Conservation (phyloP, 73 alveolate species). For the Breviolum minutum region DNA sequence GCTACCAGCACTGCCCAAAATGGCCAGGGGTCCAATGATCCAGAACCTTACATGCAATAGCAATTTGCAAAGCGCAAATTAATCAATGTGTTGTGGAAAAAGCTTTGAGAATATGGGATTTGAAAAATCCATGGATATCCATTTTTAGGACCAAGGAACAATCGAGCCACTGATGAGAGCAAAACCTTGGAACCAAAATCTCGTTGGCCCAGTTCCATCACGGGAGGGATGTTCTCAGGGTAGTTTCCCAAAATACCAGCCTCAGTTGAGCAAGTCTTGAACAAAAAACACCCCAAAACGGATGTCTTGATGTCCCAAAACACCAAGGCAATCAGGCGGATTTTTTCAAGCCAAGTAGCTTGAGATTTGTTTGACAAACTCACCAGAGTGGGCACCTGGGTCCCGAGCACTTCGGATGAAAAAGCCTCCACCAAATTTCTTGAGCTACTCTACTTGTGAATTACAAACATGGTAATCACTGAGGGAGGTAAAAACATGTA, state of each 20-base stretch:
- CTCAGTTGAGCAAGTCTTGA: not conserved
- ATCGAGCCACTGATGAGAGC: not conserved
- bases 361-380: conserved; percentile 20
- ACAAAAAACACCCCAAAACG: not conserved
- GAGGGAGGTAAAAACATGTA: not conserved
- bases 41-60: not conserved
- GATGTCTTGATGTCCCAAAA: not conserved
- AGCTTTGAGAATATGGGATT: too few relatives aligned
- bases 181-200: not conserved
- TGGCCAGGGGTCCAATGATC: conserved; percentile 3
- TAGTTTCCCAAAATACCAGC: not conserved
- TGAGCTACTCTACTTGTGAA: not conserved
- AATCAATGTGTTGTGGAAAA: not conserved
- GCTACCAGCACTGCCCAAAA: not conserved
- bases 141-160: not conserved
- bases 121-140: too few relatives aligned
- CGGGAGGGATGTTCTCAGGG: not conserved
- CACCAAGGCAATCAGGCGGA: too few relatives aligned
- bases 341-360: not conserved
- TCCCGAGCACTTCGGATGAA: not conserved
- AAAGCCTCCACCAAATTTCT: not conserved
- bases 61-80: not conserved
- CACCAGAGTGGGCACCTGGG: not conserved
- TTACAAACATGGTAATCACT: not conserved
- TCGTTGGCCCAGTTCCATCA: not conserved